Evolutionary conservation across 2,329 filamentous ascomycete species (phyloP).

Genomic region (Colletotrichum tamarilloi): DNA sequence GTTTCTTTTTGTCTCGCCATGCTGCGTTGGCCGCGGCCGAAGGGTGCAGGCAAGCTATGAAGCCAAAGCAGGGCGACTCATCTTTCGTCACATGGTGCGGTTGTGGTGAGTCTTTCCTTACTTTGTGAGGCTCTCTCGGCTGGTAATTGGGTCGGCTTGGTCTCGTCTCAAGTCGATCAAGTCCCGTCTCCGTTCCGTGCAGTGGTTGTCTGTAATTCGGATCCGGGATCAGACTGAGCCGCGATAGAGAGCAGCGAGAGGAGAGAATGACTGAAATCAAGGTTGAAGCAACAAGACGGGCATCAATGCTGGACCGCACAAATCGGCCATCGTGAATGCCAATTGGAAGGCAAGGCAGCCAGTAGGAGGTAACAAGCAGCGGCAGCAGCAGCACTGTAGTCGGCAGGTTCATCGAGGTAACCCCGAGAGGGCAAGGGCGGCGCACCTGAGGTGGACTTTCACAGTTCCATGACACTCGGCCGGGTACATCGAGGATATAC

Average conservation of each 20-base stretch:
- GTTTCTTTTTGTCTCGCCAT: slow-evolving; percentile 1
- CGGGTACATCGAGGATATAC: background rate
- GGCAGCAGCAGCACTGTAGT: background rate
- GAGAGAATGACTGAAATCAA: background rate
- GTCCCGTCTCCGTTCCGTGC: slow-evolving; percentile 1
- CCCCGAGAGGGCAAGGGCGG: background rate
- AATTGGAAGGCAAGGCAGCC: background rate
- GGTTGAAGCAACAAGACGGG: slow-evolving; percentile 1
- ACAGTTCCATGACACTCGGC: background rate
- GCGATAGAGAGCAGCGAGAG: background rate
- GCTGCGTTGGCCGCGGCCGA: background rate
- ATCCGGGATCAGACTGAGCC: slow-evolving; percentile 17
- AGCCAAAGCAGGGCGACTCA: background rate
- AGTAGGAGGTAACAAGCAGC: background rate
- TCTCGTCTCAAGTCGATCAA: background rate
- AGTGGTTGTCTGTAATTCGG: slow-evolving; percentile 5
- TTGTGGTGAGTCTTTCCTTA: background rate
- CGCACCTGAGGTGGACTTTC: background rate
- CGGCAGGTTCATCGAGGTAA: background rate
- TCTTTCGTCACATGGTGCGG: background rate
- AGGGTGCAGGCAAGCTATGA: background rate
- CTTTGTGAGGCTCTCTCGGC: too few relatives aligned
- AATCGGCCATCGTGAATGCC: background rate
- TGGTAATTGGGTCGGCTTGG: background rate
- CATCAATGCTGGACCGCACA: background rate